Conservation (phyloP, 352 stramenopile species). For the Pythium sukuiense region DNA sequence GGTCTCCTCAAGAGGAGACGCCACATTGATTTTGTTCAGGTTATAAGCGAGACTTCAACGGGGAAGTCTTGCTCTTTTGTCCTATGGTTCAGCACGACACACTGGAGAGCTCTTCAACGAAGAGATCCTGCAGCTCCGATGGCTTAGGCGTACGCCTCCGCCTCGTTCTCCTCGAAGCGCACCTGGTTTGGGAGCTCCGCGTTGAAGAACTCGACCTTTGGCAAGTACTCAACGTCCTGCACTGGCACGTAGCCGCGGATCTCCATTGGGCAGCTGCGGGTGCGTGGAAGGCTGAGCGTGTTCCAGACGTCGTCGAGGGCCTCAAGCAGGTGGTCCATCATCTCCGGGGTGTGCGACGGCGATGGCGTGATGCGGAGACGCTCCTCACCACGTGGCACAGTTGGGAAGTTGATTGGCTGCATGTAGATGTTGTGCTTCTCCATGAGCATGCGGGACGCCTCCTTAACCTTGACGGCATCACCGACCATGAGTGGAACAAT, state of each 20-base stretch:
- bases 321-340: conserved; percentile 84
- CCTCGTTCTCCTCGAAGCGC: conserved; percentile 40
- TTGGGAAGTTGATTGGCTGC: conserved; percentile 93
- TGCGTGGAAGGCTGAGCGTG: conserved; percentile 72
- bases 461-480: conserved; percentile 88
- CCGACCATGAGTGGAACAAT: conserved; percentile 90
- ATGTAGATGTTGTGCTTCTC: conserved; percentile 91
- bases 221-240: conserved; percentile 62
- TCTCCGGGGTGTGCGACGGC: conserved; percentile 85
- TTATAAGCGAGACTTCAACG: background rate
- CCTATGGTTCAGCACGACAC: conserved; percentile 3
- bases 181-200: conserved; percentile 39
- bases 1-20: conserved; percentile 5
- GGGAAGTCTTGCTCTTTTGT: background rate
- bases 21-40: conserved; percentile 5
- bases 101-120: conserved; percentile 4
- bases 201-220: conserved; percentile 82
- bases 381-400: conserved; percentile 87
- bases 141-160: conserved; percentile 43
- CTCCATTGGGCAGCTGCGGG: conserved; percentile 28
- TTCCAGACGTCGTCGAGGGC: conserved; percentile 88
- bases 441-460: conserved; percentile 88
- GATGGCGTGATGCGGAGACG: conserved; percentile 86
- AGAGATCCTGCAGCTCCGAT: background rate
- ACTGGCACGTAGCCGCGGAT: conserved; percentile 52